Evolutionary conservation across 305 asterid genomes (phyloP).

Genomic region (Fraxinus latifolia): DNA sequence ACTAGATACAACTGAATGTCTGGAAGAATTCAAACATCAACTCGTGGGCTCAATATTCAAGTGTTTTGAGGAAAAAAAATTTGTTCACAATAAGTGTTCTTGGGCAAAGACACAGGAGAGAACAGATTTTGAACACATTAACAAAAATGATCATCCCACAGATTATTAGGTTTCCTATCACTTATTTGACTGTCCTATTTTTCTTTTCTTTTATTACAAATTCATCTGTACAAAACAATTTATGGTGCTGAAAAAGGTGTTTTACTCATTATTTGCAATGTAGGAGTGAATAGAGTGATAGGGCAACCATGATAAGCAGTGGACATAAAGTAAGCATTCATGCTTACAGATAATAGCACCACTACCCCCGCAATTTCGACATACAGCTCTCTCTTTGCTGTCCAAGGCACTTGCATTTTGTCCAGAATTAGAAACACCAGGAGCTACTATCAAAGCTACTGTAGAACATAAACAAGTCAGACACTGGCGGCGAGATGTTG

Average conservation of each 20-base stretch:
- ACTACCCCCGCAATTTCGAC: conserved; percentile 87
- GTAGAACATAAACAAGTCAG: conserved; percentile 72
- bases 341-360: conserved; percentile 90
- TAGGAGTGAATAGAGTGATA: background rate
- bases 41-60: background rate
- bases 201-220: background rate
- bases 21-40: background rate
- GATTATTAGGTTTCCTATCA: background rate
- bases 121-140: background rate
- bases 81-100: background rate
- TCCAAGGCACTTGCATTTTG: conserved; percentile 47
- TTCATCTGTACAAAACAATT: background rate
- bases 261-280: background rate
- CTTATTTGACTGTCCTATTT: background rate
- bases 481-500: conserved; percentile 68
- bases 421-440: conserved; percentile 37
- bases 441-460: conserved; percentile 47
- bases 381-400: conserved; percentile 56
- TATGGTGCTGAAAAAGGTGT: background rate
- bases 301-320: background rate
- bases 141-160: background rate
- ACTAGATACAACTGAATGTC: background rate
- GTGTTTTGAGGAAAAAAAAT: background rate
- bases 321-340: background rate
- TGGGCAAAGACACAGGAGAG: background rate